Base-by-base conservation (phyloP, 495 filamentous ascomycete species). In the Podospora tetraspora region DNA sequence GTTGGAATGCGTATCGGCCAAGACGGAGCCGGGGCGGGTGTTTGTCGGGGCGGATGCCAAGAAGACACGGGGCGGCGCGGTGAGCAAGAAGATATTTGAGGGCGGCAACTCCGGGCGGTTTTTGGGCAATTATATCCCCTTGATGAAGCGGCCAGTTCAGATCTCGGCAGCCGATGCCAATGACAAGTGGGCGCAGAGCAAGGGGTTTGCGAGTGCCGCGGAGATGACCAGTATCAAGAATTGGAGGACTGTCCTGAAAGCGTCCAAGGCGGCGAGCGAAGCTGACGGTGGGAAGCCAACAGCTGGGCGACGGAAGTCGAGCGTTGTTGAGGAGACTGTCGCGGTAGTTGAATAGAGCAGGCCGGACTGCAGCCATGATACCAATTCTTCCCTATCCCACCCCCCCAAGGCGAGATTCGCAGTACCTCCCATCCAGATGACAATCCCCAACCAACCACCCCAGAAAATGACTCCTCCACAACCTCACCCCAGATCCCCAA, bases 141-240 rank as follows among this genome's bases (percentile, higher is more conserved):
- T 99, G 52, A 74, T 93, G 80, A 76, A 91, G 72, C 89, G 87
- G 76, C 75, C 77, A 56, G 82, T 83, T 71, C 84, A 89, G 76
- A 87, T 91, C 22, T 73, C 81, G 12, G 86, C 90, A 30, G 87
- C 91, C 67, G 88, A 89, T 59, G 82, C 90, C 25, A 97, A 97
- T 79, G 89, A 90, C 67, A 87, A 84, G 72, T 97, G 90, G 80
- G 87, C 91, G 56, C 83, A 84, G 70, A 85, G 82, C 68, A 95
- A 91, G 79, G 90, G 92, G 32, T 85, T 80, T 67, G 75, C 76
- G 30, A 73, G 70, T 61, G 73, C 80, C 57, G 82, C 72, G 65
- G 84, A 86, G 57, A 75, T 83, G 80, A 74, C 61, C 13, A 69
- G 71, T 60, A 79, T 71, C 5, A 79, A 77, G 66, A 70, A 76